Conservation (phyloP, 2,329 filamentous ascomycete genomes). For the Aspergillus sp. region DNA sequence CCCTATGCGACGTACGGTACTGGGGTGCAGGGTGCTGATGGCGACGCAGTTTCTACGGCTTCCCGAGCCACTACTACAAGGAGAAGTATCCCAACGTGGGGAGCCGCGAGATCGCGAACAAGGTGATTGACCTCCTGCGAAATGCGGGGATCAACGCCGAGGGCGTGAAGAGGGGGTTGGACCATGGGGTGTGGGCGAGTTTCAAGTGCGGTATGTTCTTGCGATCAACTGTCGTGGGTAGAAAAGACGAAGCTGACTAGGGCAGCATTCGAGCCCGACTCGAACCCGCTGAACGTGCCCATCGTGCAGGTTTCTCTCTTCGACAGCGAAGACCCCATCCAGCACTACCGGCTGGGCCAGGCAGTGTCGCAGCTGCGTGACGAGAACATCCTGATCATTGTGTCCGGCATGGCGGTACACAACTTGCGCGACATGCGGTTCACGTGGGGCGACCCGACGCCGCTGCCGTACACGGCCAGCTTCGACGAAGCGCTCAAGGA, state of each 20-base stretch:
- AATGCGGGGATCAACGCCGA: slow-evolving; percentile 59
- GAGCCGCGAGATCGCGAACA: slow-evolving; percentile 57
- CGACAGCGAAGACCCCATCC: slow-evolving; percentile 59
- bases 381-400: slow-evolving; percentile 65
- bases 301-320: slow-evolving; percentile 72
- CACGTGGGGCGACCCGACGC: slow-evolving; percentile 43
- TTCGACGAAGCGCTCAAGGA: slow-evolving; percentile 69
- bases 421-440: slow-evolving; percentile 59
- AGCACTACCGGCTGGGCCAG: slow-evolving; percentile 66
- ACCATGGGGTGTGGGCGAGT: slow-evolving; percentile 72
- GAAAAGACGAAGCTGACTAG: not conserved
- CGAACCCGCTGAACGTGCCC: slow-evolving; percentile 63
- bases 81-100: slow-evolving; percentile 65
- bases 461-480: slow-evolving; percentile 56
- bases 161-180: slow-evolving; percentile 62
- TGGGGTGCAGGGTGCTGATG: not conserved
- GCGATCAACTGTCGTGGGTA: not conserved
- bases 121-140: slow-evolving; percentile 55
- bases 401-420: slow-evolving; percentile 73
- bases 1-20: not conserved
- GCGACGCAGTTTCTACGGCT: slow-evolving; percentile 61
- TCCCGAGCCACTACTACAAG: slow-evolving; percentile 67
- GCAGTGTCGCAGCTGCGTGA: slow-evolving; percentile 65
- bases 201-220: slow-evolving; percentile 53
- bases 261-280: slow-evolving; percentile 58